Evolutionary conservation across 169 alveolate genomes (phyloP), one percentile per base, ranked within the genome.

Genomic region (Plasmodium chabaudi): DNA sequence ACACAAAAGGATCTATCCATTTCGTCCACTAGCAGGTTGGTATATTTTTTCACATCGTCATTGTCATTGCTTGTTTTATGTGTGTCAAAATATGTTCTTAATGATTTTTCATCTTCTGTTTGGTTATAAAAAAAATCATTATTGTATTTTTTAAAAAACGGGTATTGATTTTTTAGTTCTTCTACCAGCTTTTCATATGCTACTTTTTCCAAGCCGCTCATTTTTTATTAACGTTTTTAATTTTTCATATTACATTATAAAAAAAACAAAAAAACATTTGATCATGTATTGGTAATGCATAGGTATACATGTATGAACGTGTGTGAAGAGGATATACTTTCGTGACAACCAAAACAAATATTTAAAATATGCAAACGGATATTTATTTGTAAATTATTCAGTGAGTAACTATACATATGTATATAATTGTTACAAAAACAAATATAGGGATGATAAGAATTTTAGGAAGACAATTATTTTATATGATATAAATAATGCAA

Each of bases 141-240:
- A 15, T 39, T 15, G 55, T 82, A 82, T 56, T 56, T 82, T 21
- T 60, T 42, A 23, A 82, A 82, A 67, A 82, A 70, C 3, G 86
- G 90, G 51, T 67, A 67, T 51, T 82, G 72, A 5, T 68, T 67
- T 70, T 82, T 82, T 57, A 82, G 39, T 59, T 82, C 90, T 42
- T 53, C 82, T 42, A 82, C 2, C 23, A 82, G 34, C 72, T 68
- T 15, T 42, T 68, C 73, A 13, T 82, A 82, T 1, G 90, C 86
- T 21, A 15, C 19, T 57, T 68, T 34, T 68, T 82, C 73, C 59
- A 21, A 27, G 39, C 27, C 42, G 44, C 69, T 67, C 90, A 82
- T 82, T 68, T 67, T 82, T 34, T 68, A 57, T 65, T 77, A 47
- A 25, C 34, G n/a, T 61, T 59, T 44, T 60, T 73, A n/a, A 39